phyloP scores from a whole-genome alignment of 2,329 filamentous ascomycete genomes.

The Claviceps arundinis region DNA sequence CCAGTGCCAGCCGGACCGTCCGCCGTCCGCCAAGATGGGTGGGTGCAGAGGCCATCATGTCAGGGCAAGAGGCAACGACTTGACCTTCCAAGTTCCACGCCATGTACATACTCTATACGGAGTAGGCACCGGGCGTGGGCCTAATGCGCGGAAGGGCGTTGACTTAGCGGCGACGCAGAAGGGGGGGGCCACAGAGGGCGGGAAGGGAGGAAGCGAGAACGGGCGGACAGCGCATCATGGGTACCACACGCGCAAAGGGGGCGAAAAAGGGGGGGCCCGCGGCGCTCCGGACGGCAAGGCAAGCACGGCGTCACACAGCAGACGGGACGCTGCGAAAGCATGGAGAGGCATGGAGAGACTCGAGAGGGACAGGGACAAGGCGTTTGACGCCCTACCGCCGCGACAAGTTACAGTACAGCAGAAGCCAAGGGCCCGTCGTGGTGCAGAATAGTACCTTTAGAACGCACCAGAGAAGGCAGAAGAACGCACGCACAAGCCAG shows the following conservation, averaged over 20 bases:
- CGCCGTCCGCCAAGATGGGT: neutral
- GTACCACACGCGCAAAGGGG: neutral
- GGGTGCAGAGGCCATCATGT: neutral
- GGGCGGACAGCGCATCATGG: slow-evolving; percentile 2
- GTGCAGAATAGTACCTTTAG: neutral
- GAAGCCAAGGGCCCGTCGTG: neutral
- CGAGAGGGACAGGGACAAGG: neutral
- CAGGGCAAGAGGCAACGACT: neutral
- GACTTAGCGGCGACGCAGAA: slow-evolving; percentile 5
- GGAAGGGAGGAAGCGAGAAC: slow-evolving; percentile 4
- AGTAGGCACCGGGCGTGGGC: neutral
- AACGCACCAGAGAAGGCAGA: neutral
- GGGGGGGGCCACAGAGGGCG: neutral
- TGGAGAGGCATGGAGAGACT: neutral
- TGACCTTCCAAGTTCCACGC: neutral
- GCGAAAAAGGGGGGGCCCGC: neutral
- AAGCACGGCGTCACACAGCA: neutral
- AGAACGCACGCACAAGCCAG: neutral
- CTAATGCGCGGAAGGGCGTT: neutral
- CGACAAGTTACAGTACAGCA: neutral
- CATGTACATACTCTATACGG: no score
- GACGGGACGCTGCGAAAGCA: neutral
- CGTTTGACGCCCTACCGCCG: neutral
- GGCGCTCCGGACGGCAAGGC: neutral
- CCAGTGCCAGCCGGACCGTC: neutral